These are phyloP conservation scores for Smallanthus sonchifolius DNA, from an alignment of 129 eudicot genomes.

Conservation along the genomic window DNA sequence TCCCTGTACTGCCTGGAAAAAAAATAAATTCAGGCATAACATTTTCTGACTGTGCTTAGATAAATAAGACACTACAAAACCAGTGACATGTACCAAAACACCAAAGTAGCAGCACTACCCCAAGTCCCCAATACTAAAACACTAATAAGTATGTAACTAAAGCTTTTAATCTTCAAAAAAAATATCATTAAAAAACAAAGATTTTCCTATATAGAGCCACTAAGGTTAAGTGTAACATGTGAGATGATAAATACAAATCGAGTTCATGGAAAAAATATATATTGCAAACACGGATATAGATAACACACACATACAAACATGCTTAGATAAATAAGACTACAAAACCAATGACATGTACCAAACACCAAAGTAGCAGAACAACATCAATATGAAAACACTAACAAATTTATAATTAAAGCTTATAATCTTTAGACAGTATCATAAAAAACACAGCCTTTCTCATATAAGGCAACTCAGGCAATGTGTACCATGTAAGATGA, in stretches of 20 bases:
- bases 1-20: constrained; percentile 72
- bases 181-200: neutral
- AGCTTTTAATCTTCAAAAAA: neutral
- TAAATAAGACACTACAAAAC: neutral
- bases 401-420: neutral
- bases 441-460: neutral
- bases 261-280: neutral
- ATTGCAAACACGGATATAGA: too few relatives aligned
- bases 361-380: neutral
- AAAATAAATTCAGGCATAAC: constrained; percentile 11
- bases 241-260: neutral
- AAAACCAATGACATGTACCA: neutral
- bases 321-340: neutral
- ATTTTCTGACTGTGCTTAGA: neutral
- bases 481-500: neutral
- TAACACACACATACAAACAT: too few relatives aligned
- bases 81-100: neutral
- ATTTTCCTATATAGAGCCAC: neutral
- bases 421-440: neutral
- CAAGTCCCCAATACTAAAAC: neutral
- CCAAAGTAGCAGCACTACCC: neutral
- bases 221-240: neutral
- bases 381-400: neutral
- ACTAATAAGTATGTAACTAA: neutral
- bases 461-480: neutral